Percentiles rank a stretch among this genome's conserved stretches.
Evolutionary conservation across 106 monocot species (phyloP).

Genomic region (Dioscorea zingiberensis): DNA sequence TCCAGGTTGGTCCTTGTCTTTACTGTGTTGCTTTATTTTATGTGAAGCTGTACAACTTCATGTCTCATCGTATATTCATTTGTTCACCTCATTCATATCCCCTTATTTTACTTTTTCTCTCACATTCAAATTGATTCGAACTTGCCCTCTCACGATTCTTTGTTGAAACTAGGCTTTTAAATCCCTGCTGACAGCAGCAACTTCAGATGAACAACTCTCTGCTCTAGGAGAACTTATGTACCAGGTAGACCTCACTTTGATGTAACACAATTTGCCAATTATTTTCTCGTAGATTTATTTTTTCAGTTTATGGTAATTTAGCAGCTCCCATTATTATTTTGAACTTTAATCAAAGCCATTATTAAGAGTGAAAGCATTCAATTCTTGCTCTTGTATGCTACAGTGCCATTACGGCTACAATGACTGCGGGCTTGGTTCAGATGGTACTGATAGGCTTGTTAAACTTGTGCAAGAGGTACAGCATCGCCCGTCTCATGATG

Average conservation of each 20-base stretch:
- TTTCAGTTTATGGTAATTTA: background rate
- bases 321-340: too few species aligned
- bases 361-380: background rate
- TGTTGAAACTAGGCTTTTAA: slow-evolving; percentile 62
- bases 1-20: slow-evolving; percentile 43
- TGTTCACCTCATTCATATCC: too few species aligned
- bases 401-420: slow-evolving; percentile 94
- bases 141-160: slow-evolving; percentile 1
- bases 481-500: slow-evolving; percentile 37
- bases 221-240: slow-evolving; percentile 96
- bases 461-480: slow-evolving; percentile 88
- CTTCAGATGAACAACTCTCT: slow-evolving; percentile 81
- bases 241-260: slow-evolving; percentile 43
- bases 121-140: background rate
- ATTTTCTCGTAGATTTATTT: background rate
- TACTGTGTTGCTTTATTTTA: background rate
- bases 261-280: background rate
- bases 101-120: background rate
- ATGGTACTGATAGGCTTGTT: slow-evolving; percentile 86
- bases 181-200: slow-evolving; percentile 67
- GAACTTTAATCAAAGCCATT: background rate
- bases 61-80: too few species aligned
- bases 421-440: slow-evolving; percentile 85
- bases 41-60: background rate
- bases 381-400: background rate